phyloP scores from a whole-genome alignment of 1,284 basidiomycete species.

The Fomitopsis pinicola region DNA sequence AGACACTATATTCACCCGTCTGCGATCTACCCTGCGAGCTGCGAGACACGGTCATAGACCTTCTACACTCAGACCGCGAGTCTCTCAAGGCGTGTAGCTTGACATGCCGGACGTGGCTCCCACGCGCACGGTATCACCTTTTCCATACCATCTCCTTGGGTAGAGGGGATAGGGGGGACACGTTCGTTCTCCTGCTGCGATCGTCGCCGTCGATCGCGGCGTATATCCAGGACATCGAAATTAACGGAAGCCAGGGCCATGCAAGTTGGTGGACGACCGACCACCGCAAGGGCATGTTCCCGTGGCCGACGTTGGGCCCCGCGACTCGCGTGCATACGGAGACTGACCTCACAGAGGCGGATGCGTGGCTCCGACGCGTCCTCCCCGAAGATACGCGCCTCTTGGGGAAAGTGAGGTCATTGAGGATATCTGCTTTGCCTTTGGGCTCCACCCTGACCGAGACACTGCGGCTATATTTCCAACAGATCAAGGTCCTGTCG shows the following conservation, averaged over 20 bases:
- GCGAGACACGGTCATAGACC: slow-evolving; percentile 28
- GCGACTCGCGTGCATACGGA: background rate
- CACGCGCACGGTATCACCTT: slow-evolving; percentile 28
- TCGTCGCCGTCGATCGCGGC: slow-evolving; percentile 10
- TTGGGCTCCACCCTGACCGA: slow-evolving; percentile 5
- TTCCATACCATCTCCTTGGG: slow-evolving; percentile 18
- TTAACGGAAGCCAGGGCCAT: slow-evolving; percentile 10
- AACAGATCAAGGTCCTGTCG: slow-evolving; percentile 8
- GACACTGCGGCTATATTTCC: slow-evolving; percentile 10
- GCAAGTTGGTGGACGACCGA: slow-evolving; percentile 11
- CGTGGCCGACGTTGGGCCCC: slow-evolving; percentile 18
- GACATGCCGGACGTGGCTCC: slow-evolving; percentile 32
- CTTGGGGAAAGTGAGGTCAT: slow-evolving; percentile 7
- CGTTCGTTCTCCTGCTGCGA: slow-evolving; percentile 13
- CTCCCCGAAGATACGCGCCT: slow-evolving; percentile 7
- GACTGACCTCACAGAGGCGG: slow-evolving; percentile 3
- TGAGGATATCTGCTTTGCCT: slow-evolving; percentile 10
- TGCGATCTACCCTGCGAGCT: slow-evolving; percentile 26
- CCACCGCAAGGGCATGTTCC: slow-evolving; percentile 1
- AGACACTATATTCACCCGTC: background rate
- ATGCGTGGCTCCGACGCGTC: slow-evolving; percentile 9
- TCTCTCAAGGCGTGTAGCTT: slow-evolving; percentile 28
- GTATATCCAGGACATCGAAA: slow-evolving; percentile 16
- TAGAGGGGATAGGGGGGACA: slow-evolving; percentile 12
- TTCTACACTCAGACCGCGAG: slow-evolving; percentile 21